These are phyloP conservation scores for Ganoderma lucidum DNA, from an alignment of 1,284 basidiomycete genomes.

Conservation along the genomic window DNA sequence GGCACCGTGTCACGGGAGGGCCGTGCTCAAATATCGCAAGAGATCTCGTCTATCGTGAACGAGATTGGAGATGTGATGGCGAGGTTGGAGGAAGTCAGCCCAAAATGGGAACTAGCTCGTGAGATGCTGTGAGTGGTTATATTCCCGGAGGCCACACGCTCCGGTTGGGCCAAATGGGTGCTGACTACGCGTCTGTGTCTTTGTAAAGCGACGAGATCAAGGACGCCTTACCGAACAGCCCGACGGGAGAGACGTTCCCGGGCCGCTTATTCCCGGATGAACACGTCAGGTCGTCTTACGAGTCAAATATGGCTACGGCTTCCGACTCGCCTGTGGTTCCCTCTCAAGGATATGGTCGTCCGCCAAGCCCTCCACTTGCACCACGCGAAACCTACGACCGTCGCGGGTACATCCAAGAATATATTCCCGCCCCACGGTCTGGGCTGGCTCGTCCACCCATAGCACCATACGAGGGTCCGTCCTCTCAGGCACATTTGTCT, in stretches of 20 bases:
- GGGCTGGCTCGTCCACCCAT: constrained; percentile 13
- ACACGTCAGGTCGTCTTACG: constrained; percentile 13
- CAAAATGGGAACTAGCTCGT: constrained; percentile 41
- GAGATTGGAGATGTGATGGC: constrained; percentile 37
- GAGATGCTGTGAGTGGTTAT: constrained; percentile 37
- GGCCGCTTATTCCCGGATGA: constrained; percentile 3
- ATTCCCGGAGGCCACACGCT: constrained; percentile 3
- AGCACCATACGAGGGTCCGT: constrained; percentile 6
- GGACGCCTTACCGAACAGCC: constrained; percentile 33
- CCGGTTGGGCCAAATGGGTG: background rate
- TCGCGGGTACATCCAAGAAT: constrained; percentile 17
- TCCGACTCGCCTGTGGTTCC: constrained; percentile 1
- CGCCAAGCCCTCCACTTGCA: constrained; percentile 20
- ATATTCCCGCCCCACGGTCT: constrained; percentile 15
- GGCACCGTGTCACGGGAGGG: constrained; percentile 14
- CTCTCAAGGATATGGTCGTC: background rate
- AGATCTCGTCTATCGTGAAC: constrained; percentile 35
- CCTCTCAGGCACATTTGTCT: constrained; percentile 14
- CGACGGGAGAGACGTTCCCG: constrained; percentile 22
- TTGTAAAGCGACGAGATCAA: constrained; percentile 35
- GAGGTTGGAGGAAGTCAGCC: constrained; percentile 38
- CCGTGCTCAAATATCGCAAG: constrained; percentile 29
- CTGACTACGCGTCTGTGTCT: constrained; percentile 1
- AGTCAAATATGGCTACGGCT: constrained; percentile 5
- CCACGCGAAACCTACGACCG: constrained; percentile 21